Evolutionary conservation across 805 yeast genomes (phyloP).

Genomic region (Saccharomycopsis fermentans): DNA sequence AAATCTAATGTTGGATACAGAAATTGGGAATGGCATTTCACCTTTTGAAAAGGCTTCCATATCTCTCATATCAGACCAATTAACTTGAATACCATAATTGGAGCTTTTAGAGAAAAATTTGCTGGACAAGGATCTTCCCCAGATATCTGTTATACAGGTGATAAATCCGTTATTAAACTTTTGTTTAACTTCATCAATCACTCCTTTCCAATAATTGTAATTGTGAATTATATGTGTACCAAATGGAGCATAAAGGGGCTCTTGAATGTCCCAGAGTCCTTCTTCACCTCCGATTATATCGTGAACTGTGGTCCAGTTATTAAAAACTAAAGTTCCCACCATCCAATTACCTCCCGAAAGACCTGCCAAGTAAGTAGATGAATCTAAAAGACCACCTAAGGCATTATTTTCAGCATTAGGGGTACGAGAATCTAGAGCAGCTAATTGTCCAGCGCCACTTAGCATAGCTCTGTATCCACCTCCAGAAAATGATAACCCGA

Average conservation of each 20-base stretch:
- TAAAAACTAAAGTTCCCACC: slow-evolving; percentile 53
- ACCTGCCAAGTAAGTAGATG: slow-evolving; percentile 63
- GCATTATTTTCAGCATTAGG: slow-evolving; percentile 41
- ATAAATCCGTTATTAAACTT: slow-evolving; percentile 46
- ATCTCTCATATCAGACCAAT: slow-evolving; percentile 32
- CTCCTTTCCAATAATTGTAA: slow-evolving; percentile 30
- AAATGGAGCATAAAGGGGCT: slow-evolving; percentile 50
- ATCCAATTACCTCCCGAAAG: slow-evolving; percentile 86
- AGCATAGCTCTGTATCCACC: slow-evolving; percentile 91
- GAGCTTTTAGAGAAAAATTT: slow-evolving; percentile 46
- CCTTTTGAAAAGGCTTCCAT: slow-evolving; percentile 38
- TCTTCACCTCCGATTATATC: slow-evolving; percentile 35
- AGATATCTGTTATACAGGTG: slow-evolving; percentile 47
- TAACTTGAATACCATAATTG: slow-evolving; percentile 40
- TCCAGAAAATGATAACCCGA: slow-evolving; percentile 63
- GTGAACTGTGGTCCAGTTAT: slow-evolving; percentile 65
- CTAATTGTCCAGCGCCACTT: slow-evolving; percentile 70
- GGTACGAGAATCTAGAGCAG: slow-evolving; percentile 72
- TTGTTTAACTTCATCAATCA: slow-evolving; percentile 32
- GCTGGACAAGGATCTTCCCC: slow-evolving; percentile 55
- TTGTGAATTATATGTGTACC: slow-evolving; percentile 33
- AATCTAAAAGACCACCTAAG: slow-evolving; percentile 64
- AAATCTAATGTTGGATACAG: slow-evolving; percentile 32
- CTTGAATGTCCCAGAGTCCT: slow-evolving; percentile 55
- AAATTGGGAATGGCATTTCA: slow-evolving; percentile 38